phyloP scores from a whole-genome alignment of 768 basidiomycete species.

The Coprinellus aureogranulatus region DNA sequence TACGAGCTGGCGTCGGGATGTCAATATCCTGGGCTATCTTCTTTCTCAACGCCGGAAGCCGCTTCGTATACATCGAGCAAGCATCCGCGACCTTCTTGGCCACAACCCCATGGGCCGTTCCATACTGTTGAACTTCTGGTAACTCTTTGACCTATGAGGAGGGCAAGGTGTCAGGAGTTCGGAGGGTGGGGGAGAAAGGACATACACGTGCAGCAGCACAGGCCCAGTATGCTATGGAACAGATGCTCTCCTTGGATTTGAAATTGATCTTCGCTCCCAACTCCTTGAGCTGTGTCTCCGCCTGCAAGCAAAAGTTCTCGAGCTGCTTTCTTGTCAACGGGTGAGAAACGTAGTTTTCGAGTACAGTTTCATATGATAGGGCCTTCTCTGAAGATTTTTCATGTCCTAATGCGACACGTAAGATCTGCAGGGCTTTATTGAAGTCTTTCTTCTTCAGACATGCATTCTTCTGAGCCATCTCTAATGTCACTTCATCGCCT shows the following conservation, averaged over 20 bases:
- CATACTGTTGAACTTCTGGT: not conserved
- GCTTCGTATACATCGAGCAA: not conserved
- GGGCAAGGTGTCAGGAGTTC: not conserved
- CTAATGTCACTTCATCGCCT: not conserved
- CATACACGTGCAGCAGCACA: not conserved
- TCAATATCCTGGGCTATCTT: conserved; percentile 2
- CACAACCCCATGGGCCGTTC: not conserved
- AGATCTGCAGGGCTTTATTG: not conserved
- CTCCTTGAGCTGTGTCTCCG: not conserved
- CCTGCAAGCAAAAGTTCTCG: not conserved
- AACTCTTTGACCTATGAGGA: not conserved
- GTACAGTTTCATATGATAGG: not conserved
- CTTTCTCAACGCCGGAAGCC: not conserved
- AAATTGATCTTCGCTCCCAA: not conserved
- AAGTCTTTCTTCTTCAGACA: conserved; percentile 1
- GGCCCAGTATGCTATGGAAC: conserved; percentile 2
- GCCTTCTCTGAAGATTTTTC: not conserved
- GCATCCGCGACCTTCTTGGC: not conserved
- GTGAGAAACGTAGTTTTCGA: not conserved
- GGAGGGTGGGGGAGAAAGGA: not conserved
- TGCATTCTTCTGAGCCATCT: not conserved
- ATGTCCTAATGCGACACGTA: not conserved
- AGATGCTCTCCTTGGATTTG: not conserved
- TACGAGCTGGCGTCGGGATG: conserved; percentile 1
- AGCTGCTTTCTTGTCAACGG: not conserved